Conservation (phyloP, 2,329 filamentous ascomycete species). For the Periconia sp. region DNA sequence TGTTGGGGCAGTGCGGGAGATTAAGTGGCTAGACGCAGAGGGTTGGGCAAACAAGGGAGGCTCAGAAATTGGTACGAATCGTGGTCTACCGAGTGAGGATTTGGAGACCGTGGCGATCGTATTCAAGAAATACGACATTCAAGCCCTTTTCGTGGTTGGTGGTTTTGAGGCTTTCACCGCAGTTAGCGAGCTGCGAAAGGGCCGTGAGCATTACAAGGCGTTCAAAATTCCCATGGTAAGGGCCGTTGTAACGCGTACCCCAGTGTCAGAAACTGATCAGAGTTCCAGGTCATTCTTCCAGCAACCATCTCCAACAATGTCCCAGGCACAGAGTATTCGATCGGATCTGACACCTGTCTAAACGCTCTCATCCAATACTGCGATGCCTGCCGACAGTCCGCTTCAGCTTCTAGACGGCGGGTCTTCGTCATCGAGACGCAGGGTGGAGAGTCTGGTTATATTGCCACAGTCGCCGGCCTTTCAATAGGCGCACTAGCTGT, state of each 20-base stretch:
- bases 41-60: conserved; percentile 95
- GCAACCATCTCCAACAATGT: conserved; percentile 99
- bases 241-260: too few relatives aligned
- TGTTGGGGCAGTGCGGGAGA: conserved; percentile 79
- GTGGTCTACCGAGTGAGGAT: conserved; percentile 86
- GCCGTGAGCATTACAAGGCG: conserved; percentile 76
- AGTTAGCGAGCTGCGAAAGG: conserved; percentile 83
- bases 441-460: conserved; percentile 90
- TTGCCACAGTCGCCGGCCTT: conserved; percentile 88
- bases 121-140: conserved; percentile 85
- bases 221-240: conserved; percentile 84
- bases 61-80: conserved; percentile 97
- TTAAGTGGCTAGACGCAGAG: conserved; percentile 93
- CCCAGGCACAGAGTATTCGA: conserved; percentile 93
- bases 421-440: conserved; percentile 99
- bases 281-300: conserved; percentile 76
- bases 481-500: conserved; percentile 91
- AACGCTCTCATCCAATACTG: conserved; percentile 96
- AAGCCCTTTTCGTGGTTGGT: conserved; percentile 89
- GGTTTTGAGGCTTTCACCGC: conserved; percentile 97
- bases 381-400: conserved; percentile 96
- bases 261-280: too few relatives aligned
- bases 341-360: conserved; percentile 94
- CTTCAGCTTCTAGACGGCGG: conserved; percentile 87
- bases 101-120: conserved; percentile 82